phyloP scores from a whole-genome alignment of 805 yeast species.

The Vanderwaltozyma tropicalis region DNA sequence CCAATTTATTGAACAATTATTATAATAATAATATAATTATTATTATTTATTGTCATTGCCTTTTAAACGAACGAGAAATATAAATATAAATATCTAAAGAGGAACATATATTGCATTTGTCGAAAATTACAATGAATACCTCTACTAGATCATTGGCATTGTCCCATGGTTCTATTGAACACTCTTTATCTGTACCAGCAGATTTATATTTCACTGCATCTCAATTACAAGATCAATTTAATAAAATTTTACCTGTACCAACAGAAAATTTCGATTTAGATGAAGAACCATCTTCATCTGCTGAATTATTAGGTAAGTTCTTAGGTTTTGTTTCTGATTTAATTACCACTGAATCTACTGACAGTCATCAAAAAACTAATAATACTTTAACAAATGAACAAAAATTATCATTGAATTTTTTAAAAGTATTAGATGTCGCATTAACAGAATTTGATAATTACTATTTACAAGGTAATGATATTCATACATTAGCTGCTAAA shows the following conservation, averaged over 20 bases:
- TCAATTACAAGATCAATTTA: constrained; percentile 80
- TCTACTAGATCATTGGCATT: constrained; percentile 73
- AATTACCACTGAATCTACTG: constrained; percentile 30
- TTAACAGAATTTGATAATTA: constrained; percentile 77
- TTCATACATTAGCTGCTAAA: constrained; percentile 77
- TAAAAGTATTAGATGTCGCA: constrained; percentile 59
- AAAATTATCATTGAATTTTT: constrained; percentile 34
- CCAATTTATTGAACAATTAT: too few relatives aligned
- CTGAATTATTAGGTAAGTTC: constrained; percentile 76
- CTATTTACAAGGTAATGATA: constrained; percentile 55
- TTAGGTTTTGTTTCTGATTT: constrained; percentile 58
- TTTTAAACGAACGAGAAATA: neutral
- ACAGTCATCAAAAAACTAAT: neutral
- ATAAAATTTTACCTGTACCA: constrained; percentile 61
- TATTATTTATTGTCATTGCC: too few relatives aligned
- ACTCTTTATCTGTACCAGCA: constrained; percentile 79
- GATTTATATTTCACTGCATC: constrained; percentile 68
- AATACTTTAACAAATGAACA: constrained; percentile 24
- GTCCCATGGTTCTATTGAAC: constrained; percentile 79
- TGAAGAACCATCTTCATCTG: constrained; percentile 78
- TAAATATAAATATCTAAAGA: too few relatives aligned
- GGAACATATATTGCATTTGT: too few relatives aligned
- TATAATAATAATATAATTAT: too few relatives aligned
- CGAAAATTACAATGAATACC: constrained; percentile 4
- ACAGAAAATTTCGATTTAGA: constrained; percentile 81